These are phyloP conservation scores for Drechmeria coniospora DNA, from an alignment of 2,329 filamentous ascomycete species.

Conservation along the genomic window DNA sequence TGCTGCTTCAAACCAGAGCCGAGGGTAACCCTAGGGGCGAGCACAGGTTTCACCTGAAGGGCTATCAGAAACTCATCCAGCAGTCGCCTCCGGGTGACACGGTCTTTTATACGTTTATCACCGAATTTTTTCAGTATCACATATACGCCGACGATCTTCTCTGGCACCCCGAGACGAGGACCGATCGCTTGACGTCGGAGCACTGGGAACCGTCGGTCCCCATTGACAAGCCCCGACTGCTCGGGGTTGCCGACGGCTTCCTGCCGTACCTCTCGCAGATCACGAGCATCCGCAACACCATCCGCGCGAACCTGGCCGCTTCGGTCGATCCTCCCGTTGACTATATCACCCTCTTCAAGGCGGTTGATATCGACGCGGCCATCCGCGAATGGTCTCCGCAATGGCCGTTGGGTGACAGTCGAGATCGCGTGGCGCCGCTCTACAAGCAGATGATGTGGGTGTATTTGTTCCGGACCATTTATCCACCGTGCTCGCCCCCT, in stretches of 20 bases:
- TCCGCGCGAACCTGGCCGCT: constrained; percentile 50
- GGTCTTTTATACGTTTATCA: constrained; percentile 47
- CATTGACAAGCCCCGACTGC: constrained; percentile 39
- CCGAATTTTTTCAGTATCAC: constrained; percentile 78
- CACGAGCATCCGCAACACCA: constrained; percentile 57
- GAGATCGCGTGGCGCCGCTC: constrained; percentile 38
- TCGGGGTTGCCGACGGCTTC: constrained; percentile 71
- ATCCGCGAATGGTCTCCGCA: constrained; percentile 60
- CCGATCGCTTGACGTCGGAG: constrained; percentile 23
- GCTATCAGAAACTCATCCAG: constrained; percentile 57
- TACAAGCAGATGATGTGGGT: constrained; percentile 55
- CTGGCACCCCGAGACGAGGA: constrained; percentile 26
- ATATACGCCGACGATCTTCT: constrained; percentile 49
- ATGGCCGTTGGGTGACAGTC: constrained; percentile 41
- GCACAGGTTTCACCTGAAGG: constrained; percentile 66
- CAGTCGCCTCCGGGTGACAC: constrained; percentile 45
- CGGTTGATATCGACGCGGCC: constrained; percentile 58
- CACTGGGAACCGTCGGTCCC: constrained; percentile 25
- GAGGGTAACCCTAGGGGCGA: constrained; percentile 46
- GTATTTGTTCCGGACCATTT: constrained; percentile 46
- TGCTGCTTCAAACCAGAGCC: constrained; percentile 40
- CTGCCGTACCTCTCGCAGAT: constrained; percentile 69
- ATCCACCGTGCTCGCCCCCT: constrained; percentile 28
- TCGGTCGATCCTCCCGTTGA: constrained; percentile 53
- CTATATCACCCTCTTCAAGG: constrained; percentile 56